Percentiles rank a stretch among this genome's conserved stretches.
Evolutionary conservation across 768 basidiomycete genomes (phyloP).

Genomic region (Leucosporidium yakuticum): DNA sequence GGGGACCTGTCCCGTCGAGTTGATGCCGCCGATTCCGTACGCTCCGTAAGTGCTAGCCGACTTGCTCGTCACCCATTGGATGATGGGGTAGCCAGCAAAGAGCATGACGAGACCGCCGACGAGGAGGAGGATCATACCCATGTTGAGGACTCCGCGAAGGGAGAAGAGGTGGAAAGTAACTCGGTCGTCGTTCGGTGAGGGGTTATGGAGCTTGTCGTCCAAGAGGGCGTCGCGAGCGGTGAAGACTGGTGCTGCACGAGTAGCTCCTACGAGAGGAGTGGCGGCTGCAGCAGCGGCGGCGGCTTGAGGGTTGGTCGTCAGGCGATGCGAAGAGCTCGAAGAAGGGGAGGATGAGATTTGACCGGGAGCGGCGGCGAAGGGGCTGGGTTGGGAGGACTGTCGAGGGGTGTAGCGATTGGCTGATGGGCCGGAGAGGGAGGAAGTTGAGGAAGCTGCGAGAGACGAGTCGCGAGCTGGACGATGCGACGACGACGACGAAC

Average conservation of each 20-base stretch:
- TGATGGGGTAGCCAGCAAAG: constrained; percentile 84
- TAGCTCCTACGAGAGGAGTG: not conserved
- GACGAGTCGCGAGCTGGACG: constrained; percentile 1
- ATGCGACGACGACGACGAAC: not conserved
- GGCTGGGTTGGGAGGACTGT: constrained; percentile 3
- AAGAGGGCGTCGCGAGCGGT: constrained; percentile 65
- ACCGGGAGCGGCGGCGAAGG: constrained; percentile 13
- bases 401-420: constrained; percentile 13
- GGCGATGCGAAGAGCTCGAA: not conserved
- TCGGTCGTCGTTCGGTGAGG: constrained; percentile 39
- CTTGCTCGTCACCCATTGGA: constrained; percentile 48
- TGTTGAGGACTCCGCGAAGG: constrained; percentile 73
- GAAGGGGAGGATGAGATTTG: not conserved
- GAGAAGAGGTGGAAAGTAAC: constrained; percentile 49
- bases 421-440: not conserved
- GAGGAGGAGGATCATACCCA: constrained; percentile 64
- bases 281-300: constrained; percentile 1
- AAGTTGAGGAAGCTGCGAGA: not conserved
- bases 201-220: constrained; percentile 82
- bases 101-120: constrained; percentile 63
- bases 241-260: constrained; percentile 25
- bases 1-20: constrained; percentile 63
- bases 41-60: constrained; percentile 48
- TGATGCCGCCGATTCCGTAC: constrained; percentile 71
- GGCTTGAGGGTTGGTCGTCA: not conserved